Evolutionary conservation across 2,329 filamentous ascomycete genomes (phyloP).

Genomic region (Cytospora mali): DNA sequence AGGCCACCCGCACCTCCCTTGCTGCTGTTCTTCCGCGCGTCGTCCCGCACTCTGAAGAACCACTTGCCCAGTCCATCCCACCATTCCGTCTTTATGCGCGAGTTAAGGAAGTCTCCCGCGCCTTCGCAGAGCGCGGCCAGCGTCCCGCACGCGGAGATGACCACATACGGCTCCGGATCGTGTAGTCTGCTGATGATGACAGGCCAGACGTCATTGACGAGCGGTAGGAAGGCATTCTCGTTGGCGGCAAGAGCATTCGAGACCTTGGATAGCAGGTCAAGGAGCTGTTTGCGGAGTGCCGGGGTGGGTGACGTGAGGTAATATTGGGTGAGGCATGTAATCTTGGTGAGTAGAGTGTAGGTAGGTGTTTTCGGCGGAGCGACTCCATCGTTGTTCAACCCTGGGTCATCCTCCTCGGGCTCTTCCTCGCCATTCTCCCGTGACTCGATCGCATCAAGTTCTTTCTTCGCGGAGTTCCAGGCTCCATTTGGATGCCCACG

Average conservation of each 20-base stretch:
- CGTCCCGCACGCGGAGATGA: slow-evolving; percentile 69
- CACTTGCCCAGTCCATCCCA: slow-evolving; percentile 53
- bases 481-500: slow-evolving; percentile 40
- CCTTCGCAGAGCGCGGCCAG: slow-evolving; percentile 68
- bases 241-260: slow-evolving; percentile 72
- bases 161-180: slow-evolving; percentile 69
- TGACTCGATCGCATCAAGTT: slow-evolving; percentile 35
- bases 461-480: slow-evolving; percentile 39
- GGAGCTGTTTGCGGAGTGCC: slow-evolving; percentile 73
- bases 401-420: slow-evolving; percentile 39
- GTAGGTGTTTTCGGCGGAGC: slow-evolving; percentile 70
- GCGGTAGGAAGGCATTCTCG: slow-evolving; percentile 81
- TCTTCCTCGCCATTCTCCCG: slow-evolving; percentile 38
- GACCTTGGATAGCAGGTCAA: slow-evolving; percentile 75
- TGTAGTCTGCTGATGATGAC: slow-evolving; percentile 70
- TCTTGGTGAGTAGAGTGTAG: slow-evolving; percentile 78
- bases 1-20: slow-evolving; percentile 6
- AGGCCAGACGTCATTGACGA: slow-evolving; percentile 91
- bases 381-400: slow-evolving; percentile 36
- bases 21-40: slow-evolving; percentile 37
- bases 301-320: slow-evolving; percentile 87
- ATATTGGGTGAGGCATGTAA: slow-evolving; percentile 82
- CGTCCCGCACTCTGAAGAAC: slow-evolving; percentile 48
- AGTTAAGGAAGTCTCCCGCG: slow-evolving; percentile 80
- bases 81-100: slow-evolving; percentile 77